Base-by-base conservation (phyloP, 352 stramenopile species). In the Saprolegnia parasitica region DNA sequence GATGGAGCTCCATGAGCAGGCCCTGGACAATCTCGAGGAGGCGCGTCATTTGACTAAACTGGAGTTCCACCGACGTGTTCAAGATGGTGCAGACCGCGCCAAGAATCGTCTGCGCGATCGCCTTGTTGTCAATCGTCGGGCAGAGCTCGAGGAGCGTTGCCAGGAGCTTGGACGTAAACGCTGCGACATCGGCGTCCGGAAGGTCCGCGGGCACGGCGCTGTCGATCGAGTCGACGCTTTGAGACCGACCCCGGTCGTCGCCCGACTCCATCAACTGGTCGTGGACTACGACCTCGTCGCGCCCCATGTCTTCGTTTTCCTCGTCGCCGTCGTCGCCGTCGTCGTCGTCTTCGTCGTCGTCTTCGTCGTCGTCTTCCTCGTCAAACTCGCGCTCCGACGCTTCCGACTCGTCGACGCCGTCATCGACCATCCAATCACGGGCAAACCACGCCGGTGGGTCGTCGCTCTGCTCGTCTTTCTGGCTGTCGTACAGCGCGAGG, bases 301-400 rank as follows among this genome's bases (percentile, higher is more conserved):
- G 76, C 11, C 81, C 79, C 15, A 81, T 78, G 21, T 90, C 77
- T 42, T 88, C 79, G 66, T 84, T 78, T 46, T 85, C 72, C 65
- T 86, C 76, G 32, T 82, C 87, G 26, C 79, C 80, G 5, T 60
- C 67, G 8, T 79, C 70, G 45, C 79, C 65, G 9, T 58, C 54
- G 46, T 85, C 78, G 15, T 81, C 79, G 18, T 83, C 79, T n/a
- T 90, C 77, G 46, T 88, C 79, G 66, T 84, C 78, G 46, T 85
- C 72, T 62, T 86, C 76, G 32, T 82, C 87, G 26, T 80, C 80
- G 5, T 60, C 67, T 10, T 79, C 70, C 15, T 77, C 76, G 47
- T 86, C 81, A 16, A 89, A 80, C n/a, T 83, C 73, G 1, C 79
- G 79, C n/a, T 67, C 58, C 9, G 37, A 54, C n/a, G 20, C 39